phyloP scores from a whole-genome alignment of 176 grass and related monocot genomes.

The Raddia distichophylla region DNA sequence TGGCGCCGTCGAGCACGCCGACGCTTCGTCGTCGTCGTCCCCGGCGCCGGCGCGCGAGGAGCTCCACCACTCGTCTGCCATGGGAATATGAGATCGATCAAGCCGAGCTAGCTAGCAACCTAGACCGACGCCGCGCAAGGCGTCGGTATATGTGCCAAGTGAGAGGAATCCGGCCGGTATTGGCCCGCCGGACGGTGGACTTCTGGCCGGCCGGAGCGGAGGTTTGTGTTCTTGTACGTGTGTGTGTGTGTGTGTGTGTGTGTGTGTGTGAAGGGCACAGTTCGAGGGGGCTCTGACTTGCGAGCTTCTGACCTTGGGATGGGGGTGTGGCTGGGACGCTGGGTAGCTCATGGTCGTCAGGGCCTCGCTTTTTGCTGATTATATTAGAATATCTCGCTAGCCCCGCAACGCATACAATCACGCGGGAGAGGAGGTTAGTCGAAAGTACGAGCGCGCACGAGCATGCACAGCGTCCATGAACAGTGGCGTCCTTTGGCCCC shows the following conservation, averaged over 20 bases:
- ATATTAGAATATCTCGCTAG: slow-evolving; percentile 13
- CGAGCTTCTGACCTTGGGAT: slow-evolving; percentile 32
- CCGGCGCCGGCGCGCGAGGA: neutral
- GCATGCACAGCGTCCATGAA: slow-evolving; percentile 19
- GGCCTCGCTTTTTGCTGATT: slow-evolving; percentile 29
- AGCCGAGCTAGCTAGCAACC: too few relatives aligned
- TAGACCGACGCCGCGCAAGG: too few relatives aligned
- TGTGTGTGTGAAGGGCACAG: neutral
- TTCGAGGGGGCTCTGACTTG: slow-evolving; percentile 20
- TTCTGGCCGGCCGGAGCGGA: too few relatives aligned
- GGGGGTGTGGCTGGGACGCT: neutral
- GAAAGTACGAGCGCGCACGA: neutral
- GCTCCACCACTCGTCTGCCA: slow-evolving; percentile 56
- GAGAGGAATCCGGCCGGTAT: neutral
- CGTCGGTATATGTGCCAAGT: neutral
- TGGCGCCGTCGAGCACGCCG: slow-evolving; percentile 23
- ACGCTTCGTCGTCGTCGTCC: neutral
- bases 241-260: neutral
- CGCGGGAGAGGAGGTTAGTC: neutral
- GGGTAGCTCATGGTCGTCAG: slow-evolving; percentile 18
- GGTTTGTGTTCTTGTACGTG: too few relatives aligned
- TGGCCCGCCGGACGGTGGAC: slow-evolving; percentile 4
- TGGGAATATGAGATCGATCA: neutral
- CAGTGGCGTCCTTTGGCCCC: neutral
- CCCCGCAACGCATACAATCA: neutral